phyloP scores from a whole-genome alignment of 805 yeast genomes.

The Metschnikowia arizonensis region DNA sequence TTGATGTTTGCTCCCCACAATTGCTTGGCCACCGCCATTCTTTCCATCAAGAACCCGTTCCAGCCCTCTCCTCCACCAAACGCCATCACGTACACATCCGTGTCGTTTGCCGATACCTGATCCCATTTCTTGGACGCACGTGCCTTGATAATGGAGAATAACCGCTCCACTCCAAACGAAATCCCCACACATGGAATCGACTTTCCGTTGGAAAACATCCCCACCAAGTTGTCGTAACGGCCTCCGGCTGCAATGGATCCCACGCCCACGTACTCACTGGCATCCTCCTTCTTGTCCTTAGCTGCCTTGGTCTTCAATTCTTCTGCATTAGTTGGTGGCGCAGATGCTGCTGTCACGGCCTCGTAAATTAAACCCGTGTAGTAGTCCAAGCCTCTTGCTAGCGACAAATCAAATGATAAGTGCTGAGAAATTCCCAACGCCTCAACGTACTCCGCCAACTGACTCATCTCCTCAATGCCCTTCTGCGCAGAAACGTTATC shows the following conservation, averaged over 20 bases:
- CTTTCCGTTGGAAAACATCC: conserved; percentile 91
- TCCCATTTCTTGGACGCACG: conserved; percentile 58
- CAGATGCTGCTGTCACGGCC: conserved; percentile 91
- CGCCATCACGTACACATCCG: conserved; percentile 95
- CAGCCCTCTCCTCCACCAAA: conserved; percentile 98
- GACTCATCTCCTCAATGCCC: conserved; percentile 78
- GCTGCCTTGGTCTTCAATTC: conserved; percentile 53
- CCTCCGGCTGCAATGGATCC: conserved; percentile 99
- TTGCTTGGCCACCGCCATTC: conserved; percentile 79
- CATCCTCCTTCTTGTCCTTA: conserved; percentile 63
- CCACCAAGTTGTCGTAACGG: conserved; percentile 92
- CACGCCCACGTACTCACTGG: conserved; percentile 94
- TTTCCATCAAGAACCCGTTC: conserved; percentile 87
- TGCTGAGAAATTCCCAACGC: conserved; percentile 70
- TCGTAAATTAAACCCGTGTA: conserved; percentile 97
- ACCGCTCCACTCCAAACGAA: conserved; percentile 94
- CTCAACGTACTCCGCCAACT: conserved; percentile 70
- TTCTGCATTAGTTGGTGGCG: conserved; percentile 83
- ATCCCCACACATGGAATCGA: conserved; percentile 97
- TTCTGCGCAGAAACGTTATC: conserved; percentile 67
- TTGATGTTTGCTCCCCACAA: conserved; percentile 89
- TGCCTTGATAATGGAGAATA: conserved; percentile 83
- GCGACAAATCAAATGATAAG: conserved; percentile 84
- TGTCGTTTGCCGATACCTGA: conserved; percentile 73
- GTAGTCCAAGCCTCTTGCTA: conserved; percentile 96